phyloP scores from a whole-genome alignment of 2,329 filamentous ascomycete genomes.

The Arthrobotrys sinensis region DNA sequence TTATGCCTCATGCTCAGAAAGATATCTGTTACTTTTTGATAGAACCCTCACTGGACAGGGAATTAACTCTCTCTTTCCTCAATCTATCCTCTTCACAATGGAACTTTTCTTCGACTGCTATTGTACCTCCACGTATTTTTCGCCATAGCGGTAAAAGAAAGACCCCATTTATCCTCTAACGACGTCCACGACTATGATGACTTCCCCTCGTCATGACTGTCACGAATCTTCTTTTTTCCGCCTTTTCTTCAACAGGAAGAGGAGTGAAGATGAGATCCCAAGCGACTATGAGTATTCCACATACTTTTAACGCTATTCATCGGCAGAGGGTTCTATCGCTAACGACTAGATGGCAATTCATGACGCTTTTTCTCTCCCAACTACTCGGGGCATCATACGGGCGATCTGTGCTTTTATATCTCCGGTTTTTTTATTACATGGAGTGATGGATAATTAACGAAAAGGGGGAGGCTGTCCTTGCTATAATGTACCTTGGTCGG shows the following conservation, averaged over 20 bases:
- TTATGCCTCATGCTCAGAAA: not conserved
- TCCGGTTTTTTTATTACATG: no score
- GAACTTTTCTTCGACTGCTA: slow-evolving; percentile 1
- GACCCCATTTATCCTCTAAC: not conserved
- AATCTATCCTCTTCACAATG: not conserved
- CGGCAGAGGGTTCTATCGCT: not conserved
- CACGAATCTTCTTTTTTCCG: not conserved
- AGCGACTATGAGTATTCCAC: not conserved
- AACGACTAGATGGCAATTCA: no score
- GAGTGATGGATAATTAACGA: no score
- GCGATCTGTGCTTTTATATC: no score
- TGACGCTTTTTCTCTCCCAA: no score
- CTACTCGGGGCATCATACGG: no score
- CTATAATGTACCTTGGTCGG: no score
- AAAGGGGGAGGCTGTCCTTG: no score
- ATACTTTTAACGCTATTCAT: not conserved
- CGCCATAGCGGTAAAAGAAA: slow-evolving; percentile 3
- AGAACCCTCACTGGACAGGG: no score
- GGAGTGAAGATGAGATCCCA: not conserved
- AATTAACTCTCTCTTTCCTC: not conserved
- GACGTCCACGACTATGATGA: not conserved
- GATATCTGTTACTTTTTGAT: no score
- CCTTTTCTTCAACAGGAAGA: slow-evolving; percentile 13
- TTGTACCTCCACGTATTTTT: not conserved
- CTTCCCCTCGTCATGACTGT: not conserved